Base-by-base conservation (phyloP, 1,284 basidiomycete species). In the Singerocomus inundabilis region DNA sequence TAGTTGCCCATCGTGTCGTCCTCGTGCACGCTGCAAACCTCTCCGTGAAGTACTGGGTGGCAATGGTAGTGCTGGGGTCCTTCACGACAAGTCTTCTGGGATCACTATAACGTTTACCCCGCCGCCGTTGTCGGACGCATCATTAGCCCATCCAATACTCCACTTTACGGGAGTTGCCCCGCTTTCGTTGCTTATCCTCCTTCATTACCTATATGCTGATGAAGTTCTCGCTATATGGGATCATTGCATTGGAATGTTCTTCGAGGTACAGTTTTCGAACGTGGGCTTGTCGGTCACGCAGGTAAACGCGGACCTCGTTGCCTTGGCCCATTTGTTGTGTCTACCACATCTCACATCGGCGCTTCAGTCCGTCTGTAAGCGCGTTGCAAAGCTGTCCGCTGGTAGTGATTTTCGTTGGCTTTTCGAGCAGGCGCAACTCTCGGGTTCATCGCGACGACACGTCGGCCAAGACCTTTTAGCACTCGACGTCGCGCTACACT, bases 151-250 rank as follows among this genome's bases (percentile, higher is more conserved):
- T 59, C 42, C 57, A 2, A 31, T 66, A 46, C 61, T 84, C 26
- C 63, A 60, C 5, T 57, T 90, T 34, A 59, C 66, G 0, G 80
- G 81, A 3, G 81, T 80, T 56, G 78, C 81, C 38, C 74, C 86
- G 0, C 71, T 93, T 4, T 76, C 92, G 0, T 71, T 88, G 5
- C 77, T 98, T 9, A 77, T 98, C 24, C 72, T 98, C 6, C 66
- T 97, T 15, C 80, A 87, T 41, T 98, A 96, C 64, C 66, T 98
- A 11, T 98, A 98, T 71, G 82, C 90, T 3, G 95, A 98, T 66
- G 80, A 86, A 26, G 67, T 95, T 0, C 76, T 91, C 7, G 82
- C 92, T 0, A 65, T 96, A 6, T 97, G 93, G 92, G 94, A 98
- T 61, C 75, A 78, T 11, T 83, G 93, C 11, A 76, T 98, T 10